These are phyloP conservation scores for Leishmania mexicana DNA, from an alignment of 208 protist species.

Conservation along the genomic window DNA sequence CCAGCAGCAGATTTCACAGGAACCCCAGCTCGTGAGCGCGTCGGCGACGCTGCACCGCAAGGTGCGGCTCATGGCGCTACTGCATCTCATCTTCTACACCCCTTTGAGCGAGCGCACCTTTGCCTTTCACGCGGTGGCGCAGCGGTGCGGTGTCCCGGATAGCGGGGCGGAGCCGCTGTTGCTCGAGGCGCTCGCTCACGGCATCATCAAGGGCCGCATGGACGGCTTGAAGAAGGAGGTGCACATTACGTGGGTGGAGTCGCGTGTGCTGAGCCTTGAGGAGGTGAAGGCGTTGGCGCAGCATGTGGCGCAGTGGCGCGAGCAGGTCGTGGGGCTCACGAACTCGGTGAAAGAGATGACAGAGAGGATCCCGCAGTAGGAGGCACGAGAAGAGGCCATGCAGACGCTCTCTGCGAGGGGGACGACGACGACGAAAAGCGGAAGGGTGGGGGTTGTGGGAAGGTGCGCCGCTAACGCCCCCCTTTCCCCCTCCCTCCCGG, in stretches of 20 bases:
- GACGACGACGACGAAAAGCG: not conserved
- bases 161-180: constrained; percentile 93
- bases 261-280: constrained; percentile 80
- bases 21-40: constrained; percentile 36
- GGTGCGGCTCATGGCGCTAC: constrained; percentile 94
- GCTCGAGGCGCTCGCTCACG: constrained; percentile 93
- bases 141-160: constrained; percentile 64
- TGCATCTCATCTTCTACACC: constrained; percentile 95
- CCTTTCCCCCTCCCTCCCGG: not conserved
- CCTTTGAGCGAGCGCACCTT: constrained; percentile 93
- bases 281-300: constrained; percentile 76
- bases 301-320: constrained; percentile 76
- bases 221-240: constrained; percentile 90
- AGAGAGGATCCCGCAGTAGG: constrained; percentile 32
- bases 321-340: constrained; percentile 59
- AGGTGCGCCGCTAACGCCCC: not conserved
- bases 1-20: constrained; percentile 37
- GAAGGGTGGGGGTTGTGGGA: not conserved
- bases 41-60: constrained; percentile 38
- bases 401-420: not conserved
- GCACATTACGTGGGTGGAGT: constrained; percentile 89
- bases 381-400: not conserved
- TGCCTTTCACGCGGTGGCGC: constrained; percentile 68
- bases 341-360: constrained; percentile 47
- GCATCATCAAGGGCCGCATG: constrained; percentile 93